Evolutionary conservation across 371 early-diverging fungal species (phyloP), one percentile per base, ranked within the genome.

Genomic region (Aphelidium insulamus): DNA sequence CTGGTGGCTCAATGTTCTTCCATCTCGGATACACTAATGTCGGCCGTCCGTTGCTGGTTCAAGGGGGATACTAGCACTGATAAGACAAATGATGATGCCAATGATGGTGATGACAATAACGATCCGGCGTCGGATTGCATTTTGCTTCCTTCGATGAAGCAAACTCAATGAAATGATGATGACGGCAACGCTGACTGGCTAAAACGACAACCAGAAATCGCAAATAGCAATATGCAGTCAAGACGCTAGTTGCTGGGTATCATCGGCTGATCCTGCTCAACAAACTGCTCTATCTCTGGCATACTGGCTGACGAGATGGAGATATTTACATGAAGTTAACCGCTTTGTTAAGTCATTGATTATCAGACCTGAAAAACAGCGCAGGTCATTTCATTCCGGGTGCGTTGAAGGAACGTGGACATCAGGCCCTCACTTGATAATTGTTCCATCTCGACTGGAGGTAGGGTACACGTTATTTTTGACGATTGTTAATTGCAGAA

Each of bases 361-460:
- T n/a, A n/a, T 87, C 86, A 95, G 94, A 4, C 67, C 94, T 6
- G 97, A n/a, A 97, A 97, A 51, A 92, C 95, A 3, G 77, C 87
- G 5, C 94, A 92, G 45, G 81, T 86, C 4, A 91, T 95, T 40
- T 54, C 76, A 20, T 80, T 87, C 36, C 36, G 94, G 22, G 72
- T 71, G 8, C 57, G 9, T 42, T 57, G 2, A 68, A 71, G 30
- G 38, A 54, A 11, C 67, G 62, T 0, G 54, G 59, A 12, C 30
- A 41, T 5, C 55, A 7, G 80, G 81, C 0, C 82, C 80, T 5
- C 78, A 77, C 48, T 34, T 88, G 12, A 57, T 88, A n/a, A 58
- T 88, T 15, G 84, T 84, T 2, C 90, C 87, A 8, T 58, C 84
- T 57, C 59, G 1, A 58, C 59, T 2, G 21, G n/a, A n/a, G n/a